phyloP scores from a whole-genome alignment of 441 rosid genomes.

The Aleurites moluccanus region DNA sequence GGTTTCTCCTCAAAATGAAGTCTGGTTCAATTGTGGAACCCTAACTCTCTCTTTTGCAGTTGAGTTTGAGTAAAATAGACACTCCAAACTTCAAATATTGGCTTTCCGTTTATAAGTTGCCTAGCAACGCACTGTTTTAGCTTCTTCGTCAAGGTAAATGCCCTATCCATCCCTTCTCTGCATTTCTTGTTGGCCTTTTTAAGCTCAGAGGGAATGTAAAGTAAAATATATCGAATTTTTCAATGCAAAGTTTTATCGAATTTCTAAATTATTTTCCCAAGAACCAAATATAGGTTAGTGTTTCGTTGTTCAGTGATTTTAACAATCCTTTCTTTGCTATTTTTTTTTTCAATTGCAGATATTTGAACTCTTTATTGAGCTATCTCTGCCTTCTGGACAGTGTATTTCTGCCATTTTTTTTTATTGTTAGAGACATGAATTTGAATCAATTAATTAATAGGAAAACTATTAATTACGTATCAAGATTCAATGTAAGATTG shows the following conservation, averaged over 20 bases:
- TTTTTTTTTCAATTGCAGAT: conserved; percentile 10
- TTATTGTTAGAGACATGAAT: conserved; percentile 25
- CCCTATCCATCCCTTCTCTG: background rate
- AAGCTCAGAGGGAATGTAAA: background rate
- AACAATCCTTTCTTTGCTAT: background rate
- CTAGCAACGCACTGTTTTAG: background rate
- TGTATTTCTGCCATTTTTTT: background rate
- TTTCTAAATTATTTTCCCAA: background rate
- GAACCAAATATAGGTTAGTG: background rate
- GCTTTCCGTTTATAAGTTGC: background rate
- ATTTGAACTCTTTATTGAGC: background rate
- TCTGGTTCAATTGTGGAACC: background rate
- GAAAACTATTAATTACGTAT: conserved; percentile 37
- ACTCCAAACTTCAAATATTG: background rate
- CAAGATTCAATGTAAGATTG: conserved; percentile 34
- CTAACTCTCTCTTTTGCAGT: background rate
- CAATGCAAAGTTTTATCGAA: background rate
- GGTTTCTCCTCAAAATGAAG: background rate
- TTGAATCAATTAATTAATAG: conserved; percentile 50
- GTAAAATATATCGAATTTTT: background rate
- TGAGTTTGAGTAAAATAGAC: background rate
- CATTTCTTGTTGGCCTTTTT: background rate
- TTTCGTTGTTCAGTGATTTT: background rate
- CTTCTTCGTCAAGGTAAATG: background rate
- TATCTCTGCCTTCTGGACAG: background rate